These are phyloP conservation scores for Escallonia rubra DNA, from an alignment of 129 eudicot genomes.

Conservation along the genomic window DNA sequence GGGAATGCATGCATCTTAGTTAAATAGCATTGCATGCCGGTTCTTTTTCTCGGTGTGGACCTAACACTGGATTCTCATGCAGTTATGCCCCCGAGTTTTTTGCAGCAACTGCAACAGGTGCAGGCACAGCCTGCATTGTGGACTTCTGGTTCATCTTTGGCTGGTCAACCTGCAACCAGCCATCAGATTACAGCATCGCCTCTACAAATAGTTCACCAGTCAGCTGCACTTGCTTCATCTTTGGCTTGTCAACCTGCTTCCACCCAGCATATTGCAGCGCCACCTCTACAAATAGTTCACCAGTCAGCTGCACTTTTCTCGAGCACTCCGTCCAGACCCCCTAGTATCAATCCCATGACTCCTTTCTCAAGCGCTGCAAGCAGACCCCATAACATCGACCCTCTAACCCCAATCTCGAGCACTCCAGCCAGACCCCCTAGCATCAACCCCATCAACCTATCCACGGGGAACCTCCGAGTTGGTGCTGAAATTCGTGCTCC, in stretches of 20 bases:
- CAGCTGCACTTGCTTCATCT: constrained; percentile 28
- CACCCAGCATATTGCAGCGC: constrained; percentile 18
- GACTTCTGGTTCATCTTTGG: constrained; percentile 16
- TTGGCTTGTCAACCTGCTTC: constrained; percentile 1
- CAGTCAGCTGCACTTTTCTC: constrained; percentile 37
- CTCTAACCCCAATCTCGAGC: constrained; percentile 11
- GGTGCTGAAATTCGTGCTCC: constrained; percentile 52
- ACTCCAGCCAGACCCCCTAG: constrained; percentile 33
- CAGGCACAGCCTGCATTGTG: constrained; percentile 18
- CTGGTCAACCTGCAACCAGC: constrained; percentile 2
- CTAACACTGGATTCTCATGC: constrained; percentile 12
- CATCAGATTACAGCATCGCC: constrained; percentile 24
- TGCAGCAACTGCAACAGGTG: constrained; percentile 29
- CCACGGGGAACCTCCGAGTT: background rate
- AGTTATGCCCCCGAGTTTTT: constrained; percentile 30
- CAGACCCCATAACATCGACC: no score
- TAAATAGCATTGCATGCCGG: background rate
- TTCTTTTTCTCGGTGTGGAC: background rate
- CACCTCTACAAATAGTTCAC: constrained; percentile 39
- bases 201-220: constrained; percentile 37
- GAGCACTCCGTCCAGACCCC: constrained; percentile 31
- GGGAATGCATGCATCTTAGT: background rate
- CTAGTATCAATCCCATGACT: constrained; percentile 29
- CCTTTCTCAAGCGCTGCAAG: background rate
- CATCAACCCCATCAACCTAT: constrained; percentile 28